A percentile compares a stretch with the other conserved stretches of the same genome.
phyloP scores from a whole-genome alignment of 495 filamentous ascomycete species.

The Xylaria cubensis region DNA sequence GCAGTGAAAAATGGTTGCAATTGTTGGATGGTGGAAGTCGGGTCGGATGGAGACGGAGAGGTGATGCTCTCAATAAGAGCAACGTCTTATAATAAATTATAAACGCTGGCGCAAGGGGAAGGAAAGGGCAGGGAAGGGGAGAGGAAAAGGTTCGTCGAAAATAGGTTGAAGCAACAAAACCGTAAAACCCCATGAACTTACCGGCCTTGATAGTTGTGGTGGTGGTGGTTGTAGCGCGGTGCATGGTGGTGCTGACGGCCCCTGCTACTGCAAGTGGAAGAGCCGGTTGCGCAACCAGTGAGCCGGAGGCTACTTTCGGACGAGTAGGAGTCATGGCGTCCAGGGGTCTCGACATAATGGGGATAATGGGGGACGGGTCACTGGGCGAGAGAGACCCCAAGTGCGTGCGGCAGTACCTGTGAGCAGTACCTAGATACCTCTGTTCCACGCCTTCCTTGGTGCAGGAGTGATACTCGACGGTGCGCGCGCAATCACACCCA shows the following conservation, averaged over 20 bases:
- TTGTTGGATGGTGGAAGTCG: not conserved
- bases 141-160: not conserved
- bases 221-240: constrained; percentile 14
- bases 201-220: constrained; percentile 23
- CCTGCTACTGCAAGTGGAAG: constrained; percentile 17
- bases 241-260: constrained; percentile 10
- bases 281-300: constrained; percentile 36
- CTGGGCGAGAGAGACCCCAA: not conserved
- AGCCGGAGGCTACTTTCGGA: constrained; percentile 34
- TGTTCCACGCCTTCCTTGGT: not conserved
- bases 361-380: not conserved
- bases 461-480: constrained; percentile 7
- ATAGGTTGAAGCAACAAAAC: constrained; percentile 24
- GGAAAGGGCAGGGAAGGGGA: constrained; percentile 6
- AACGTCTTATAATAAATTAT: not conserved
- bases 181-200: constrained; percentile 15
- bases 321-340: constrained; percentile 42
- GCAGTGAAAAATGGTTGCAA: constrained; percentile 6
- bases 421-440: not conserved
- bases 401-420: not conserved
- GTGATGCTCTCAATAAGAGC: not conserved
- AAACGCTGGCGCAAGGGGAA: not conserved
- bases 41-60: not conserved
- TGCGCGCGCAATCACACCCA: not conserved
- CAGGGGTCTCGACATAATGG: constrained; percentile 27